A percentile compares a stretch with the other conserved stretches of the same genome.
Conservation (phyloP, 78 protist species). For the Paulinella micropora region DNA sequence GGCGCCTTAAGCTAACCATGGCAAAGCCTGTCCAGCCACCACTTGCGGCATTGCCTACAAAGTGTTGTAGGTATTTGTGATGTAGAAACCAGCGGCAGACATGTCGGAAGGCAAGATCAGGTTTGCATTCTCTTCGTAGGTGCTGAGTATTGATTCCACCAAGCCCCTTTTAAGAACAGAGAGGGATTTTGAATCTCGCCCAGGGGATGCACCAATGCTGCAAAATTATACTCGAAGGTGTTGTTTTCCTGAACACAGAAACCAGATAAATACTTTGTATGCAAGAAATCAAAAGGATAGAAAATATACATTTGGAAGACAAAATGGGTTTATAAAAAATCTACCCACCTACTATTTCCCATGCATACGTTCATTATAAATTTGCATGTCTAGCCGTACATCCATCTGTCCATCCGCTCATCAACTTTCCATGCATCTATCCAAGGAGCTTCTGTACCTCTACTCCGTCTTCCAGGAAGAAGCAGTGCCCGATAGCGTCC, state of each 20-base stretch:
- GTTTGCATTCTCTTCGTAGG: not conserved
- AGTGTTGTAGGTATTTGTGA: conserved; percentile 46
- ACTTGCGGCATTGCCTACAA: conserved; percentile 52
- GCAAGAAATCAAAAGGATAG: no score
- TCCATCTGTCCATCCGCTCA: no score
- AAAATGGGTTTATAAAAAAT: no score
- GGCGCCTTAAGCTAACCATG: conserved; percentile 39
- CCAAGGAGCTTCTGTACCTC: conserved; percentile 24
- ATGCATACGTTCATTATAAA: no score
- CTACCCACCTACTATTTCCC: no score
- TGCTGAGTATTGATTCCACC: not conserved
- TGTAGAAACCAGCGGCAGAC: conserved; percentile 50
- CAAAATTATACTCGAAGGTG: conserved; percentile 29
- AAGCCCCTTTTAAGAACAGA: no score
- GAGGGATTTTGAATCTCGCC: no score
- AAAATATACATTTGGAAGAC: no score
- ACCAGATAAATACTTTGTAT: no score
- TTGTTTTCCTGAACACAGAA: conserved; percentile 25
- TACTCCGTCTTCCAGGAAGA: conserved; percentile 50
- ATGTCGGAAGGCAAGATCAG: conserved; percentile 43
- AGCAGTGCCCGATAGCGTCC: conserved; percentile 50
- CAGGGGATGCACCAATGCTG: not conserved
- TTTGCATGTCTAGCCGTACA: no score
- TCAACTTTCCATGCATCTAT: no score
- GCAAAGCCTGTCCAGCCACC: conserved; percentile 59